These are phyloP conservation scores for Citrus unshiu DNA, from an alignment of 345 rosid genomes.

Conservation along the genomic window DNA sequence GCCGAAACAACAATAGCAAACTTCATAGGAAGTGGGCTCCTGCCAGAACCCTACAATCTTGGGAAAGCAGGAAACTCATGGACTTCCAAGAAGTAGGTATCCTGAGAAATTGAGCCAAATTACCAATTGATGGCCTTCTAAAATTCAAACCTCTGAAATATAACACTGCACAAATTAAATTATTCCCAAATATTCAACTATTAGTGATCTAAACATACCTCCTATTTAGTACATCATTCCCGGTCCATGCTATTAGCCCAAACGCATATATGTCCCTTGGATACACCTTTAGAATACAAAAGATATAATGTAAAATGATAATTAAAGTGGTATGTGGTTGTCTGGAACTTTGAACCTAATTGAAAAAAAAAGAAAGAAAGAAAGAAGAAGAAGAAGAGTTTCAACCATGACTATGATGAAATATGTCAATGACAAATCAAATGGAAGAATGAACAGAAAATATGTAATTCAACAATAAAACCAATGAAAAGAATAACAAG, in stretches of 20 bases:
- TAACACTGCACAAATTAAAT: not conserved
- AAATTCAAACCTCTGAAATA: not conserved
- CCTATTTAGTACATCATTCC: constrained; percentile 87
- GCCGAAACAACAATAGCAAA: not conserved
- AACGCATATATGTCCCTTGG: constrained; percentile 86
- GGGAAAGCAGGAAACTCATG: not conserved
- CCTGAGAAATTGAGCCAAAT: not conserved
- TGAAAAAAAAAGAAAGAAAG: not conserved
- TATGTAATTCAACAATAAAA: not conserved
- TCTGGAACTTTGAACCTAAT: not conserved
- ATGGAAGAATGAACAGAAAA: not conserved
- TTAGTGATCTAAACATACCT: constrained; percentile 38
- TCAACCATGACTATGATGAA: not conserved
- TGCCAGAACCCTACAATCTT: not conserved
- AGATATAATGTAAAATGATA: not conserved
- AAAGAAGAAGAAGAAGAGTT: not conserved
- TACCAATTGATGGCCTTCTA: not conserved
- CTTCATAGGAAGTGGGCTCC: not conserved
- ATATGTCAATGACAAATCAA: not conserved
- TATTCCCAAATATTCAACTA: not conserved
- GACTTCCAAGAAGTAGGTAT: not conserved
- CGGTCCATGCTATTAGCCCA: constrained; percentile 96
- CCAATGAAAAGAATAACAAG: not conserved
- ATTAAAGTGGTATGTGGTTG: not conserved
- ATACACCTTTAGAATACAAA: constrained; percentile 51